These are phyloP conservation scores for Rhizoctonia solani DNA, from an alignment of 1,284 basidiomycete species.

Conservation along the genomic window DNA sequence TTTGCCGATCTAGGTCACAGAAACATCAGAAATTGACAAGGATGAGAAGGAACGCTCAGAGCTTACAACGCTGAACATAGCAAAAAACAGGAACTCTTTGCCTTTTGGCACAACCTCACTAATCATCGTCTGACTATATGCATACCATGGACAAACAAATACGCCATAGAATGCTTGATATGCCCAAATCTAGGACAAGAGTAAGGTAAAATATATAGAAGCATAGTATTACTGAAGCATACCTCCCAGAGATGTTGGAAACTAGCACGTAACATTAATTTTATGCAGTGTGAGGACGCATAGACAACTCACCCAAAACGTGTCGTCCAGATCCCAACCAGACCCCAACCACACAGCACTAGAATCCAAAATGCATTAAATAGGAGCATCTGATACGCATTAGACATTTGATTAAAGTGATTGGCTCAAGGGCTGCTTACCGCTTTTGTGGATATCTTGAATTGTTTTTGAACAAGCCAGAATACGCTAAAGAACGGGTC, in stretches of 20 bases:
- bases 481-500: slow-evolving; percentile 50
- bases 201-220: slow-evolving; percentile 30
- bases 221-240: slow-evolving; percentile 49
- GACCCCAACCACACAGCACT: slow-evolving; percentile 73
- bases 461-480: slow-evolving; percentile 78
- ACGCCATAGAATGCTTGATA: slow-evolving; percentile 68
- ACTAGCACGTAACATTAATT: neutral
- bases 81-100: slow-evolving; percentile 69
- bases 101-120: slow-evolving; percentile 73
- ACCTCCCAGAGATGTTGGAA: slow-evolving; percentile 85
- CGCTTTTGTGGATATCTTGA: slow-evolving; percentile 69
- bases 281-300: no score
- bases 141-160: slow-evolving; percentile 80
- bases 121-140: slow-evolving; percentile 83
- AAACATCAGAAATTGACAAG: neutral
- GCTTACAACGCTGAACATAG: slow-evolving; percentile 66
- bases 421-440: slow-evolving; percentile 49
- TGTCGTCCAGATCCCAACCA: slow-evolving; percentile 73
- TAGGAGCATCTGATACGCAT: slow-evolving; percentile 59
- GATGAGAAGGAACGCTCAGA: slow-evolving; percentile 25
- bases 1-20: slow-evolving; percentile 55
- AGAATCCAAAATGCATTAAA: slow-evolving; percentile 78
- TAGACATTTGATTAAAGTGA: neutral
- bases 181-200: slow-evolving; percentile 41
- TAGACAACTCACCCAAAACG: slow-evolving; percentile 56